phyloP scores from a whole-genome alignment of 2,329 filamentous ascomycete species.

The Raffaelea albimanens region DNA sequence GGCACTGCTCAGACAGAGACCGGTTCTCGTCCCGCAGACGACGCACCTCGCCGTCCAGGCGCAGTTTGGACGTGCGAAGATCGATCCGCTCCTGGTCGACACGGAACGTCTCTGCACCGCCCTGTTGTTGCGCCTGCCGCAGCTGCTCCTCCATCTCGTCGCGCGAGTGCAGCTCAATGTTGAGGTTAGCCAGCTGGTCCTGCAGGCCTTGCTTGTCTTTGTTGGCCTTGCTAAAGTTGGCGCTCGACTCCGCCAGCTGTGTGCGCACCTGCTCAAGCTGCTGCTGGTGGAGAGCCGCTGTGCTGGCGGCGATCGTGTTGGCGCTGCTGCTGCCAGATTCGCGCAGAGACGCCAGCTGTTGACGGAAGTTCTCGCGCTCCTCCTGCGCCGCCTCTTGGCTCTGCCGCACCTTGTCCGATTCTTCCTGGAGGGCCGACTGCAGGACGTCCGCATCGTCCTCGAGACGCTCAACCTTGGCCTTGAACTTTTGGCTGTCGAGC shows the following conservation, averaged over 20 bases:
- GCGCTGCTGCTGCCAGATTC: background rate
- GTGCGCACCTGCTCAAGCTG: constrained; percentile 42
- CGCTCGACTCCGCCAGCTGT: constrained; percentile 48
- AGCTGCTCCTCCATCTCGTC: constrained; percentile 57
- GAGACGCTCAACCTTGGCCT: constrained; percentile 56
- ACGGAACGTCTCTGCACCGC: constrained; percentile 44
- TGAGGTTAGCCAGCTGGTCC: constrained; percentile 50
- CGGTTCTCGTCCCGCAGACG: constrained; percentile 56
- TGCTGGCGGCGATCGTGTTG: constrained; percentile 17
- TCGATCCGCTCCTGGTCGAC: constrained; percentile 62
- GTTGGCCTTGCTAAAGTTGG: constrained; percentile 44
- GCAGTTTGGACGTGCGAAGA: constrained; percentile 56
- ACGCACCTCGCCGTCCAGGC: constrained; percentile 58
- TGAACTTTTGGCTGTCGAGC: constrained; percentile 50
- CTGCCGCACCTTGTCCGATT: constrained; percentile 48
- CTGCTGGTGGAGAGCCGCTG: constrained; percentile 17
- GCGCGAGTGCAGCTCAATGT: constrained; percentile 51
- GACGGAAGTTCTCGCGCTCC: constrained; percentile 32
- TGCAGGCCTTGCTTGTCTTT: constrained; percentile 56
- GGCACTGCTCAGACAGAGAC: constrained; percentile 44
- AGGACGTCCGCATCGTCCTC: constrained; percentile 72
- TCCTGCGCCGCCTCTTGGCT: constrained; percentile 34
- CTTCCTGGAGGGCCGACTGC: constrained; percentile 55
- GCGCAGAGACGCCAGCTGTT: constrained; percentile 29
- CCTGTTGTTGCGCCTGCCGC: constrained; percentile 41